A percentile compares a stretch with the other conserved stretches of the same genome.
These are phyloP conservation scores for Starmerella etchellsii DNA, from an alignment of 805 yeast species.

Conservation along the genomic window DNA sequence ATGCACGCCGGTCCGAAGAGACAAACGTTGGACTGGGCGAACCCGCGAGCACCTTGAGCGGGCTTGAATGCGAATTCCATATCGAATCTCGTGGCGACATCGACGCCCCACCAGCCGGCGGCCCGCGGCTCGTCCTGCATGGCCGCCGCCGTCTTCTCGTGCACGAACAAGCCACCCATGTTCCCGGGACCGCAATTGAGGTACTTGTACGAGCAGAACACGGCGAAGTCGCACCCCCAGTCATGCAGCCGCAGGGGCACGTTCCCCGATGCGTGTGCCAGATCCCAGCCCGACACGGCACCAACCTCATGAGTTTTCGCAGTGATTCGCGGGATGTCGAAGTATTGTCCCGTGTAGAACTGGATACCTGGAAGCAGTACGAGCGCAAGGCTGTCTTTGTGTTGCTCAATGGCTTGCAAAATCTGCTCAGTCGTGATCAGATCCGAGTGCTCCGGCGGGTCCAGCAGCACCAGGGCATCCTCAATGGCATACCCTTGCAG, in stretches of 20 bases:
- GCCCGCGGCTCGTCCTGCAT: slow-evolving; percentile 41
- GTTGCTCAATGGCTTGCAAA: slow-evolving; percentile 38
- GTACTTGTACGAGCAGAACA: slow-evolving; percentile 88
- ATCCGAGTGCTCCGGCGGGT: slow-evolving; percentile 47
- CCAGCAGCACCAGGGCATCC: slow-evolving; percentile 49
- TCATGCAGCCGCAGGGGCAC: slow-evolving; percentile 65
- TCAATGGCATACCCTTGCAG: slow-evolving; percentile 43
- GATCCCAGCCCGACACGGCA: slow-evolving; percentile 69
- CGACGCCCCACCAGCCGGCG: slow-evolving; percentile 98
- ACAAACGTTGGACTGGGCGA: slow-evolving; percentile 80
- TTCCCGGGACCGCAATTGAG: slow-evolving; percentile 90
- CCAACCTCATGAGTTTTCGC: slow-evolving; percentile 41
- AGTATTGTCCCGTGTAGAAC: slow-evolving; percentile 81
- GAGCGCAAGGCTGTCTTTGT: slow-evolving; percentile 52
- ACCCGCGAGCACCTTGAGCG: slow-evolving; percentile 73
- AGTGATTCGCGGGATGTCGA: slow-evolving; percentile 66
- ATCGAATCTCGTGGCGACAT: slow-evolving; percentile 51
- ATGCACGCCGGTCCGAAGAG: slow-evolving; percentile 73
- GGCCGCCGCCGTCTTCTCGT: slow-evolving; percentile 31
- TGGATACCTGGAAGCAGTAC: slow-evolving; percentile 81
- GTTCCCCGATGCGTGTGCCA: slow-evolving; percentile 91
- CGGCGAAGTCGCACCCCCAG: slow-evolving; percentile 89
- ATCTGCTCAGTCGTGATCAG: slow-evolving; percentile 53
- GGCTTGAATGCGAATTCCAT: slow-evolving; percentile 75
- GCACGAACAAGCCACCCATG: slow-evolving; percentile 73